Evolutionary conservation across 139 green algal species (phyloP).

Genomic region (Zygnema cylindricum): DNA sequence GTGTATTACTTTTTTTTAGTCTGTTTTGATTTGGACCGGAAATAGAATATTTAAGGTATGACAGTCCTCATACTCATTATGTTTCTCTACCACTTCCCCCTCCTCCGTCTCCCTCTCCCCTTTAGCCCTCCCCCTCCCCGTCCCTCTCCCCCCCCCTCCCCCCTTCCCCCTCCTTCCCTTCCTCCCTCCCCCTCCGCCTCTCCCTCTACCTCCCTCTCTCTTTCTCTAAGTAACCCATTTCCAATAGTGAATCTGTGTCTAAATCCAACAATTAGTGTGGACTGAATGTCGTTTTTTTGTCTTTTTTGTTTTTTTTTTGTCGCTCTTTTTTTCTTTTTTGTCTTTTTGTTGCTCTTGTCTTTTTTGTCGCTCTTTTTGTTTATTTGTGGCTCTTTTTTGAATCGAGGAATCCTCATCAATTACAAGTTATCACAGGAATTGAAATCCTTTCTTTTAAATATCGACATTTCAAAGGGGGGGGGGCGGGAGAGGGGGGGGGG

Average conservation of each 20-base stretch:
- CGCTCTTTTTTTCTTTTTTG: too few relatives aligned
- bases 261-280: too few relatives aligned
- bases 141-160: background rate
- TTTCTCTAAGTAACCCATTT: background rate
- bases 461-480: background rate
- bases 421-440: background rate
- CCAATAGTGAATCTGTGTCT: too few relatives aligned
- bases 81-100: background rate
- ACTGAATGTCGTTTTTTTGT: background rate
- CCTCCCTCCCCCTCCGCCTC: background rate
- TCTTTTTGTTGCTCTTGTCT: too few relatives aligned
- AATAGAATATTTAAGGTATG: too few relatives aligned
- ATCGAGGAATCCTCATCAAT: too few relatives aligned
- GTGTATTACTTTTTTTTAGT: too few relatives aligned
- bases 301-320: background rate
- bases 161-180: background rate
- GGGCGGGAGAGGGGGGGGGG: background rate
- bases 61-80: background rate
- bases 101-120: background rate
- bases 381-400: too few relatives aligned
- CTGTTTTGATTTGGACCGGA: background rate
- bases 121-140: background rate
- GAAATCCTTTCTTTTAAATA: background rate
- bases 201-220: background rate
- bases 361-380: too few relatives aligned